Evolutionary conservation across 1,284 basidiomycete genomes (phyloP), one percentile per base, ranked within the genome.

Genomic region (Marasmius tenuissimus): DNA sequence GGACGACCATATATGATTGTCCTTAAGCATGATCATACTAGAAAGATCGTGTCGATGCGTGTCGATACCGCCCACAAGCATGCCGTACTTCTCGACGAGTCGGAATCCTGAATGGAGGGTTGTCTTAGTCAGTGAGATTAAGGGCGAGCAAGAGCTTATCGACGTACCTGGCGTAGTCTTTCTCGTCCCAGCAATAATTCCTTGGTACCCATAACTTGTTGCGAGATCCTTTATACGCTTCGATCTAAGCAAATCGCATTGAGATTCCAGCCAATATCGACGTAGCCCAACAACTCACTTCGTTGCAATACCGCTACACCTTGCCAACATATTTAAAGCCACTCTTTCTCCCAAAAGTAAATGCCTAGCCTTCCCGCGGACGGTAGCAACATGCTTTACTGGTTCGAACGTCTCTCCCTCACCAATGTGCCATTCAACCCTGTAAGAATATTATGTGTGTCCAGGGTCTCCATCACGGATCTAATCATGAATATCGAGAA

Each of bases 11-110:
- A 99, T 95, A 73, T 99, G 97, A 74, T 99, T 99, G 73, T 99
- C 97, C 78, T 99, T 99, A 71, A 99, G 87, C 97, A 99, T 99
- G 72, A 99, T 97, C 97, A 99, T 99, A 73, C 92, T 94, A 42
- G 93, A 96, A 38, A 99, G 82, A 76, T 98, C 96, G 71, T 98
- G 92, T n/a, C 97, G 85, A 78, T 99, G 97, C 18, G 93, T 82
- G 75, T 99, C 97, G 66, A 98, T 92, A 4, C 97, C 97, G 27
- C 97, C 97, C 33, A 99, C 94, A 51, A 98, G 80, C 97, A 99
- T 99, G 9, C 92, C 97, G 74, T 99, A 98, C 77, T 99, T 99
- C 76, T 99, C 97, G 5, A 99, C 96, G 16, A 98, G 82, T 54
- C 97, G 83, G 80, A 99, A 99, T 0, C 95, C 94, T 85, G 69